Conservation (phyloP, 2,329 filamentous ascomycete species). For the Gnomoniopsis smithogilvyi region DNA sequence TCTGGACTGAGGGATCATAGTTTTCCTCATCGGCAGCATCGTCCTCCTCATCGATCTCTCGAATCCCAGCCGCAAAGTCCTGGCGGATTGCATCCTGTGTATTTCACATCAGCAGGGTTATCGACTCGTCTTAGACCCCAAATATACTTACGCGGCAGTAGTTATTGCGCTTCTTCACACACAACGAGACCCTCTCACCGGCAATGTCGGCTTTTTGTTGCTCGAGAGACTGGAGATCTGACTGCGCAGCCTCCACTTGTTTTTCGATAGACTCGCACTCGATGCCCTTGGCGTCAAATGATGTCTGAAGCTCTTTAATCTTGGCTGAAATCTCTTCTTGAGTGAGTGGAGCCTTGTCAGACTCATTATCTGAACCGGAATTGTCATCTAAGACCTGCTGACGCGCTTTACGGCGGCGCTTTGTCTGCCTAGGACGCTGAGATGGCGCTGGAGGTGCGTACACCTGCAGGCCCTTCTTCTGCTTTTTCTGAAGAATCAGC, state of each 20-base stretch:
- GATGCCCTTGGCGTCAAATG: not conserved
- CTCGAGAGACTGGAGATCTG: not conserved
- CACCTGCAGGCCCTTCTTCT: not conserved
- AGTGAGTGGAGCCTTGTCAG: not conserved
- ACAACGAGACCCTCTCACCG: not conserved
- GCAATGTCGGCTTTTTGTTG: not conserved
- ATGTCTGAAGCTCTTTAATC: not conserved
- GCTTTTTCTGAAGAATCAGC: not conserved
- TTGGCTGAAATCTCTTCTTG: not conserved
- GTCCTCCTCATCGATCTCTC: not conserved
- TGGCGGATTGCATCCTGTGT: not conserved
- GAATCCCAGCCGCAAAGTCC: not conserved
- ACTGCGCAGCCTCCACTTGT: not conserved
- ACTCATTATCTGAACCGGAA: not conserved
- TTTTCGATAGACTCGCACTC: not conserved
- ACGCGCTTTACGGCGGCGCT: not conserved
- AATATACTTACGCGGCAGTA: not conserved
- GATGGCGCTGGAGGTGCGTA: not conserved
- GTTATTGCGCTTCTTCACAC: not conserved
- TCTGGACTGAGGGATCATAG: constrained; percentile 47
- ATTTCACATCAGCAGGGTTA: not conserved
- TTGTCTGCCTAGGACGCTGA: not conserved
- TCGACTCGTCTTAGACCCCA: not conserved
- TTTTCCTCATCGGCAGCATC: not conserved
- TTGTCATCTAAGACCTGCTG: not conserved